Evolutionary conservation across 768 basidiomycete species (phyloP).

Genomic region (Boletus speciosus): DNA sequence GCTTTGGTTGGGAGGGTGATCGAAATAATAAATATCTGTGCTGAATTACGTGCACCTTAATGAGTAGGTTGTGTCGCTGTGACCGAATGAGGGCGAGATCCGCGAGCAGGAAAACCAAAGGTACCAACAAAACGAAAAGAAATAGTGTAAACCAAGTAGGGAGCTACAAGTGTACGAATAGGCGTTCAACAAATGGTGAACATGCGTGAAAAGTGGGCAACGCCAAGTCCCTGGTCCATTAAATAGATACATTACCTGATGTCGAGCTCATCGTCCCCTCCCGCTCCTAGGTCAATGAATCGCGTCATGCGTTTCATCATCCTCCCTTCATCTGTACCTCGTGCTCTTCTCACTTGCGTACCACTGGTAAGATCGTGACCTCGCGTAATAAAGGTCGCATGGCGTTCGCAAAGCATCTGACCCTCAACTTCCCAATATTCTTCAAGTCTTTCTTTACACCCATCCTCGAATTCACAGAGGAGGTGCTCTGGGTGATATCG

Average conservation of each 20-base stretch:
- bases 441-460: slow-evolving; percentile 55
- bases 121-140: slow-evolving; percentile 17
- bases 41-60: slow-evolving; percentile 10
- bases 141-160: slow-evolving; percentile 19
- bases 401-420: slow-evolving; percentile 82
- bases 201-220: slow-evolving; percentile 8
- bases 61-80: slow-evolving; percentile 17
- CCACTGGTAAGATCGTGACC: slow-evolving; percentile 8
- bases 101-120: slow-evolving; percentile 1
- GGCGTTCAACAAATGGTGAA: slow-evolving; percentile 14
- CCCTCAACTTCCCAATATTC: slow-evolving; percentile 92
- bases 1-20: slow-evolving; percentile 77
- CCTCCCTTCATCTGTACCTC: slow-evolving; percentile 37
- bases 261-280: slow-evolving; percentile 27
- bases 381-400: slow-evolving; percentile 44
- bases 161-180: slow-evolving; percentile 20
- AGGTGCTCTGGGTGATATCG: slow-evolving; percentile 89
- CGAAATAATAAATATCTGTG: background rate
- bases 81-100: slow-evolving; percentile 5
- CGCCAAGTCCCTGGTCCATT: slow-evolving; percentile 17
- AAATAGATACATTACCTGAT: slow-evolving; percentile 30
- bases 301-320: slow-evolving; percentile 77
- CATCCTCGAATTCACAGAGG: slow-evolving; percentile 66
- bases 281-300: slow-evolving; percentile 65
- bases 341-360: slow-evolving; percentile 8